These are phyloP conservation scores for Polytrichum commune DNA, from an alignment of 225 moss, liverwort and hornwort genomes.

Conservation along the genomic window DNA sequence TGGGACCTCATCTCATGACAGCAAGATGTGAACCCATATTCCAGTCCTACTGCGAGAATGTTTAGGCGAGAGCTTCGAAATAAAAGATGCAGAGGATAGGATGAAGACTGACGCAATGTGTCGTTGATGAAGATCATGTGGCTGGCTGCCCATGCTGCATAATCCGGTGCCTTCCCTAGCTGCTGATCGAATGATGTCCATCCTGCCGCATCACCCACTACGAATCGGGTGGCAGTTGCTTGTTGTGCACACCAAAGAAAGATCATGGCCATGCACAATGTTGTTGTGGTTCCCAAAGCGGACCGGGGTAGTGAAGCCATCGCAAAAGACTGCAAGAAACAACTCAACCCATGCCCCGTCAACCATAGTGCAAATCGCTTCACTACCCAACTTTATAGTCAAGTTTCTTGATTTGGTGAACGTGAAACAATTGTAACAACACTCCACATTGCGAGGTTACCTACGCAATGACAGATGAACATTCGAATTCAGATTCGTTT, in stretches of 20 bases:
- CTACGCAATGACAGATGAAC: no score
- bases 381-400: no score
- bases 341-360: no score
- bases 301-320: neutral
- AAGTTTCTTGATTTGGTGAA: no score
- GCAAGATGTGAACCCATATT: neutral
- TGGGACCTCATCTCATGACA: neutral
- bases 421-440: no score
- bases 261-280: conserved; percentile 2
- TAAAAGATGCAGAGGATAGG: neutral
- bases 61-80: neutral
- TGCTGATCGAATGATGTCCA: conserved; percentile 3
- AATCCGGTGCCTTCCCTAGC: conserved; percentile 1
- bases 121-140: neutral
- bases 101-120: neutral
- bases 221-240: neutral
- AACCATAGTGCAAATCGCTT: no score
- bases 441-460: no score
- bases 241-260: neutral
- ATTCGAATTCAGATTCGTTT: no score
- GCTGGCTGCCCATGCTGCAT: neutral
- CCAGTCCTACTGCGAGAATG: neutral
- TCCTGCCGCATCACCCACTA: neutral
- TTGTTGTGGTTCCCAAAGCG: neutral
- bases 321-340: no score